These are phyloP conservation scores for Zygosaccharomyces pseudobailii DNA, from an alignment of 1,139 yeast species.

Conservation along the genomic window DNA sequence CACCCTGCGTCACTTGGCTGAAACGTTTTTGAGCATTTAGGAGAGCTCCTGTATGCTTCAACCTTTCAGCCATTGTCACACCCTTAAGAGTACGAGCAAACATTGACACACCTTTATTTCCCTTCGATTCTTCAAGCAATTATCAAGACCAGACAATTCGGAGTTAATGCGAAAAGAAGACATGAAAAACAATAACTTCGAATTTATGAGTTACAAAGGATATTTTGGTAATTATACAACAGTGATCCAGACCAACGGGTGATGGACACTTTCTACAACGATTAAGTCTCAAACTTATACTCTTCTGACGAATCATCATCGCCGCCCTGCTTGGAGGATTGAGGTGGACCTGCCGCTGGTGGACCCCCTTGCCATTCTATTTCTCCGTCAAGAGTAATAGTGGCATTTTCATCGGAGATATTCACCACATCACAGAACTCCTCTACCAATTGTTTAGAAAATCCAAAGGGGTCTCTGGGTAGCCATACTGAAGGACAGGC, in stretches of 20 bases:
- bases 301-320: conserved; percentile 16
- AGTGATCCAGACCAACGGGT: neutral
- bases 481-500: conserved; percentile 78
- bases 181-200: neutral
- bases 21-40: conserved; percentile 7
- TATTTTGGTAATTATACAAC: neutral
- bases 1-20: conserved; percentile 36
- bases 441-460: conserved; percentile 56
- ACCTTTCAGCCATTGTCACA: conserved; percentile 4
- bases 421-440: conserved; percentile 45
- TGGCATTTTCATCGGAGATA: conserved; percentile 64
- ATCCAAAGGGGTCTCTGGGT: conserved; percentile 80
- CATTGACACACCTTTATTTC: neutral
- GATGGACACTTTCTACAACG: neutral
- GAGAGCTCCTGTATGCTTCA: conserved; percentile 5
- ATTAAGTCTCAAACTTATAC: too few species aligned
- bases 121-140: neutral
- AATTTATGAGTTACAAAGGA: neutral
- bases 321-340: conserved; percentile 11
- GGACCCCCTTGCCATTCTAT: conserved; percentile 53
- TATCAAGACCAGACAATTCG: neutral
- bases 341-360: conserved; percentile 41
- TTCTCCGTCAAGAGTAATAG: conserved; percentile 55
- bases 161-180: neutral
- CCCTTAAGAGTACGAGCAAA: neutral